Evolutionary conservation across 306 rosid species (phyloP).

Genomic region (Cucurbita argyrosperma): DNA sequence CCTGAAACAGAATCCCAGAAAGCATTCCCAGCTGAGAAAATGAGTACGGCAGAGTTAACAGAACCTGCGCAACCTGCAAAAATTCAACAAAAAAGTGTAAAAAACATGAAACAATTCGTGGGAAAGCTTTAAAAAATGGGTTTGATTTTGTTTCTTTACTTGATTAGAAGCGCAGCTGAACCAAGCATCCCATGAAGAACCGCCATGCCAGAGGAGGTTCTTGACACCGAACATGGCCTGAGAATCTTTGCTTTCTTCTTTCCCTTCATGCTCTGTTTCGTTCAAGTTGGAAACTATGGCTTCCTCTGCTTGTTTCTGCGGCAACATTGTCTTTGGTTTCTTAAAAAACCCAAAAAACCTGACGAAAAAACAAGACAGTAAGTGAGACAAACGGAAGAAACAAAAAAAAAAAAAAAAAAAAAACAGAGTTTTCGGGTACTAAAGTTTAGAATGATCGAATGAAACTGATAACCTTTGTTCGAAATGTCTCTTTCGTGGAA

Average conservation of each 20-base stretch:
- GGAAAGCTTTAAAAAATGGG: background rate
- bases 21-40: constrained; percentile 88
- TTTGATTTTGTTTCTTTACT: constrained; percentile 17
- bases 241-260: constrained; percentile 21
- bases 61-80: constrained; percentile 83
- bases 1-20: constrained; percentile 69
- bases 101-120: background rate
- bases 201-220: background rate
- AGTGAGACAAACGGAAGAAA: constrained; percentile 27
- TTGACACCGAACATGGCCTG: constrained; percentile 27
- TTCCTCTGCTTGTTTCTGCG: constrained; percentile 80
- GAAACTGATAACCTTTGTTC: background rate
- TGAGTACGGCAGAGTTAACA: constrained; percentile 79
- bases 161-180: constrained; percentile 37
- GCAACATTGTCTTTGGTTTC: constrained; percentile 50
- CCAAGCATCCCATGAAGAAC: background rate
- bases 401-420: background rate
- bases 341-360: constrained; percentile 10
- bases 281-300: constrained; percentile 60
- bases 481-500: constrained; percentile 10
- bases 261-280: constrained; percentile 41
- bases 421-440: background rate
- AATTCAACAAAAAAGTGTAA: background rate
- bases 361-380: constrained; percentile 14
- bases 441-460: background rate